Conservation (phyloP, 176 grass and related monocot species). For the Poa pratensis region DNA sequence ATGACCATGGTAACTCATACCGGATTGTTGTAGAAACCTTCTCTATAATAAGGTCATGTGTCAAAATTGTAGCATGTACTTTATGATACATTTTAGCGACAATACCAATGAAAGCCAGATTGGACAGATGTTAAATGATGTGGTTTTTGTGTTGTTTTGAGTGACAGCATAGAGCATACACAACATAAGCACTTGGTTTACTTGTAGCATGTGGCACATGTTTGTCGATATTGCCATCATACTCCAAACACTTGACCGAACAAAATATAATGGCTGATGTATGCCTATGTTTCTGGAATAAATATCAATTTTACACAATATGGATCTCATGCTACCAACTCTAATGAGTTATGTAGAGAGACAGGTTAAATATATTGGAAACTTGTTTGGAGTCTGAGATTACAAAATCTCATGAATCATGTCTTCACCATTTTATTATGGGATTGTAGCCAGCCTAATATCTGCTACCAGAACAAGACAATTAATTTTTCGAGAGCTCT, state of each 20-base stretch:
- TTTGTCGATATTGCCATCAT: not conserved
- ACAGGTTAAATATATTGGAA: not conserved
- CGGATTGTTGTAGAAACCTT: constrained; percentile 1
- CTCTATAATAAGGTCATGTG: not conserved
- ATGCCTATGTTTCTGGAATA: not conserved
- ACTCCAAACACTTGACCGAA: not conserved
- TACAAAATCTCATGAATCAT: not conserved
- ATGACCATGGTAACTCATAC: not conserved
- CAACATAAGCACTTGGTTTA: not conserved
- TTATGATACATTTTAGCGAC: not conserved
- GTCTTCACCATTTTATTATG: not conserved
- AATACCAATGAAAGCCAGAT: not conserved
- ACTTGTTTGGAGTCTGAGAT: not conserved
- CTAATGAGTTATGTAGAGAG: not conserved
- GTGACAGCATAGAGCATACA: not conserved
- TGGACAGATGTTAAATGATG: not conserved
- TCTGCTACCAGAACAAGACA: not conserved
- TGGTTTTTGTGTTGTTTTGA: not conserved
- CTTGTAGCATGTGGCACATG: not conserved
- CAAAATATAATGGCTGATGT: not conserved
- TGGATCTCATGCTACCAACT: not conserved
- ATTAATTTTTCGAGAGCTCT: constrained; percentile 67
- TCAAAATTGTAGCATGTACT: not conserved
- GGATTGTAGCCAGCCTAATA: not conserved
- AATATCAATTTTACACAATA: not conserved